These are phyloP conservation scores for Malus orientalis DNA, from an alignment of 306 rosid species.

Conservation along the genomic window DNA sequence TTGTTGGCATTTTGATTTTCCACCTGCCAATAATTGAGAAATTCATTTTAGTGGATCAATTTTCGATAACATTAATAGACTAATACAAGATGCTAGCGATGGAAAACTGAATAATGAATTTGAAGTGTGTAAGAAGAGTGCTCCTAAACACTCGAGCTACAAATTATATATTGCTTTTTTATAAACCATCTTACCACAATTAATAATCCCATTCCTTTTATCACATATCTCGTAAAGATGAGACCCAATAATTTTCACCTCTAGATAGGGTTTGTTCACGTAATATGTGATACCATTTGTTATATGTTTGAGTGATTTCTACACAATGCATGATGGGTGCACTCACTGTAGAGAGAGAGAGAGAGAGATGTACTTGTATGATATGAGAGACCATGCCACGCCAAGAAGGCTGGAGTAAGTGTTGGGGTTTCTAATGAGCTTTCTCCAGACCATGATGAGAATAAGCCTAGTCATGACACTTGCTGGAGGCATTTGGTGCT, in stretches of 20 bases:
- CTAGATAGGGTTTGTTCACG: not conserved
- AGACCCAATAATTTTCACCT: not conserved
- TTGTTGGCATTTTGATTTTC: conserved; percentile 73
- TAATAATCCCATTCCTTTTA: not conserved
- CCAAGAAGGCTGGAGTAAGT: conserved; percentile 80
- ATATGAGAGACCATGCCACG: conserved; percentile 69
- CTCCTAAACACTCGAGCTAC: no score
- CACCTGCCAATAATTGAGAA: conserved; percentile 30
- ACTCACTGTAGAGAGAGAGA: not conserved
- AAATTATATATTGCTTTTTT: no score
- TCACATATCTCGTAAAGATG: not conserved
- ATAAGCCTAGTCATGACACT: conserved; percentile 87
- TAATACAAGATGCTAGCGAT: not conserved
- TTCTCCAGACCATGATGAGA: conserved; percentile 89
- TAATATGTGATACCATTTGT: not conserved
- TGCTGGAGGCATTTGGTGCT: conserved; percentile 77
- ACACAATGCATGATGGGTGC: not conserved
- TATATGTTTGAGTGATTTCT: not conserved
- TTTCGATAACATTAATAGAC: no score
- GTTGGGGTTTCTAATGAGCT: conserved; percentile 85
- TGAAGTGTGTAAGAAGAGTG: no score
- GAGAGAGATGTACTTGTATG: conserved; percentile 39
- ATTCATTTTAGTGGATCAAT: not conserved
- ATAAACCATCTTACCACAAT: no score
- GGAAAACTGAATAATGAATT: not conserved